Evolutionary conservation across 108 stramenopile genomes (phyloP).

Genomic region (Nannochloropsis granulata): DNA sequence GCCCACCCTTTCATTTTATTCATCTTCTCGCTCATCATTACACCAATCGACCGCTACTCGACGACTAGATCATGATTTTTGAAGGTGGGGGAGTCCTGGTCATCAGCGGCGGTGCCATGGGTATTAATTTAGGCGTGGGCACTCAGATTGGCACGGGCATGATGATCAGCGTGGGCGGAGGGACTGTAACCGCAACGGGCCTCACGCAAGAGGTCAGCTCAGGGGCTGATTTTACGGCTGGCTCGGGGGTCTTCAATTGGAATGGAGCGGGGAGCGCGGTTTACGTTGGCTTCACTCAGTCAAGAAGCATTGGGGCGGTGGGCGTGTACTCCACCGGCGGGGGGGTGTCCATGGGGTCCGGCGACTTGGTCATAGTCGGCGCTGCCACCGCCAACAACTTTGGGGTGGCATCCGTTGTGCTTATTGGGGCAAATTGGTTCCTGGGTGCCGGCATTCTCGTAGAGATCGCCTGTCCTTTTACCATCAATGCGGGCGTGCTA

Average conservation of each 20-base stretch:
- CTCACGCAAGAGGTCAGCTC: neutral
- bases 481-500: neutral
- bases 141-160: neutral
- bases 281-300: neutral
- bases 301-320: neutral
- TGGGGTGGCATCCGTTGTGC: neutral
- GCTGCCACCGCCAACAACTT: neutral
- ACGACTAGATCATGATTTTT: neutral
- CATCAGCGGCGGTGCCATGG: neutral
- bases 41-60: too few species aligned
- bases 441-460: neutral
- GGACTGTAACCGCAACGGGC: neutral
- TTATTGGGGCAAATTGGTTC: neutral
- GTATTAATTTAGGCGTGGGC: neutral
- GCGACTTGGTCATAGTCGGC: neutral
- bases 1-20: too few species aligned
- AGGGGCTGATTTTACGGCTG: neutral
- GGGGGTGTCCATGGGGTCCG: neutral
- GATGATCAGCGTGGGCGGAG: neutral
- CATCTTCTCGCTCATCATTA: too few species aligned
- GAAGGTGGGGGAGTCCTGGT: neutral
- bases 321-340: neutral
- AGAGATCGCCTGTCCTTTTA: neutral
- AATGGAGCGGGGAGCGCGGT: neutral
- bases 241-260: neutral